phyloP scores from a whole-genome alignment of 306 rosid species.

The Ormosia semicastrata region DNA sequence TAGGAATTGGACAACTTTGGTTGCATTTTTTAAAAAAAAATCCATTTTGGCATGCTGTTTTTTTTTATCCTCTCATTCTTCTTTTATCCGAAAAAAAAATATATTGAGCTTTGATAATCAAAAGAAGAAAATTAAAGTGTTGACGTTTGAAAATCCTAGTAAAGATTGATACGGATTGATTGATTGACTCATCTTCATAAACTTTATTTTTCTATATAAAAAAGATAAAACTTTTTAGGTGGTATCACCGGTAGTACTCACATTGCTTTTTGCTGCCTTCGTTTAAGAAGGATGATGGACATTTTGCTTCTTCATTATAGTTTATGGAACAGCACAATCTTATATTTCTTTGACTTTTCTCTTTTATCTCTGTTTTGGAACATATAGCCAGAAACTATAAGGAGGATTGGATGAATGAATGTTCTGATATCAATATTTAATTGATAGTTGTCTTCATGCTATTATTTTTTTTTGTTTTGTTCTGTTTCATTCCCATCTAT shows the following conservation, averaged over 20 bases:
- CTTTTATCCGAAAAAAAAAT: background rate
- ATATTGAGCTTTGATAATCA: background rate
- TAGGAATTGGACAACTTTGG: background rate
- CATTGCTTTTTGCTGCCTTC: background rate
- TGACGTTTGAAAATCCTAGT: background rate
- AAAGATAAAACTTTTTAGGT: background rate
- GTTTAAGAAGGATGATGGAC: background rate
- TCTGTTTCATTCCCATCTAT: conserved; percentile 9
- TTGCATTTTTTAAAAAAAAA: background rate
- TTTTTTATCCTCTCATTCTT: background rate
- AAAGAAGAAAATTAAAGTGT: background rate
- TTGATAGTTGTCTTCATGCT: background rate
- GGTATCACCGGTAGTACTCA: background rate
- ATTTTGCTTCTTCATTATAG: background rate
- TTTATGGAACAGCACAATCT: background rate
- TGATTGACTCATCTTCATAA: background rate
- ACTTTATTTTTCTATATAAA: background rate
- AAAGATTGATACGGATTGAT: background rate
- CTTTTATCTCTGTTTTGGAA: background rate
- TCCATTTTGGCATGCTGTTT: background rate
- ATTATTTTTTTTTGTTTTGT: background rate
- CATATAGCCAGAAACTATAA: background rate
- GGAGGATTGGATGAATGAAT: background rate
- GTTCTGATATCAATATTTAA: background rate
- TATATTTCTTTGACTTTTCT: background rate